Percentiles rank a stretch among this genome's conserved stretches.
phyloP scores from a whole-genome alignment of 768 basidiomycete species.

The Hericium alpestre region DNA sequence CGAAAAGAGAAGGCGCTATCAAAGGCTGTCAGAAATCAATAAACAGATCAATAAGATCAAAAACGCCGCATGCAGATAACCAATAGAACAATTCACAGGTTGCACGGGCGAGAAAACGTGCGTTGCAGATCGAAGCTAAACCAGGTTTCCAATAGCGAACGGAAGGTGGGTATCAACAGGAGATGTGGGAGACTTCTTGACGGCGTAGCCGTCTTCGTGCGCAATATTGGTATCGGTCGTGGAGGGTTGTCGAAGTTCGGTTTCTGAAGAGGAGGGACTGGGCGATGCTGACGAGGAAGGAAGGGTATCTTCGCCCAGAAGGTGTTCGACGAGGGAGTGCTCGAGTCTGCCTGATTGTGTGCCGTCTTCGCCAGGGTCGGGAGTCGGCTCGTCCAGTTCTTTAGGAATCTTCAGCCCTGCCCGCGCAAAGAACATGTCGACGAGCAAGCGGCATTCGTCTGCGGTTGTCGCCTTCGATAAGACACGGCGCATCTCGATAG shows the following conservation, averaged over 20 bases:
- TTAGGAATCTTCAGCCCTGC: slow-evolving; percentile 14
- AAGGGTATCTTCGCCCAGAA: background rate
- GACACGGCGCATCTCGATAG: slow-evolving; percentile 58
- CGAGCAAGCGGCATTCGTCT: slow-evolving; percentile 76
- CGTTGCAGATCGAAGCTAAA: no score
- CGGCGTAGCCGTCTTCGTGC: background rate
- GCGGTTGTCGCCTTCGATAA: slow-evolving; percentile 60
- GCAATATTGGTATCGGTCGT: background rate
- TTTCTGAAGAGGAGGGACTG: background rate
- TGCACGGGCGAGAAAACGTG: no score
- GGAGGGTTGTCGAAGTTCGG: background rate
- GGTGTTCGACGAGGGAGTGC: background rate
- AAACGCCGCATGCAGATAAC: no score
- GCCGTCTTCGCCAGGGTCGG: background rate
- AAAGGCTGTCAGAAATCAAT: no score
- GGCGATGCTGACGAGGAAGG: background rate
- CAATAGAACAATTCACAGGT: no score
- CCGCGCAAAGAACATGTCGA: slow-evolving; percentile 65
- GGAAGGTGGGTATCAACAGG: slow-evolving; percentile 1
- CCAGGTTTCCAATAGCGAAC: no score
- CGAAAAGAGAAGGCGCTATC: no score
- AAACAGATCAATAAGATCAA: no score
- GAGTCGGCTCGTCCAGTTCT: background rate
- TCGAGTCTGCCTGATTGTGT: background rate
- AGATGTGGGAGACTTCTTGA: background rate